A percentile compares a stretch with the other conserved stretches of the same genome.
Evolutionary conservation across 106 monocot genomes (phyloP).

Genomic region (Gastrodia elata): DNA sequence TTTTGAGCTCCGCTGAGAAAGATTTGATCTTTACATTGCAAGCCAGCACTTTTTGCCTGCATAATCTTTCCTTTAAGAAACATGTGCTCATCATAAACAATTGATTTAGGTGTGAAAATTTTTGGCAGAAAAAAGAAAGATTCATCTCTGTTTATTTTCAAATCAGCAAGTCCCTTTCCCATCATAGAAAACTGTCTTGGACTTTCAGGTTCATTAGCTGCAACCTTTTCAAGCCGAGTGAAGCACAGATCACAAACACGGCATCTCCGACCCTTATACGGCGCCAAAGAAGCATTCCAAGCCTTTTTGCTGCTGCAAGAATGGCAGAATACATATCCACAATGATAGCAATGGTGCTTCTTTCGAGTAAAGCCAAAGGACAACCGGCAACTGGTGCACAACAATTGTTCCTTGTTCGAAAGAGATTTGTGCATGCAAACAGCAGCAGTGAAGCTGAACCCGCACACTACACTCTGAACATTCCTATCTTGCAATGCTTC

Average conservation of each 20-base stretch:
- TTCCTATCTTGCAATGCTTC: conserved; percentile 51
- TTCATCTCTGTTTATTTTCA: conserved; percentile 25
- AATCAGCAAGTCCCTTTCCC: conserved; percentile 18
- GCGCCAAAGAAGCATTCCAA: conserved; percentile 48
- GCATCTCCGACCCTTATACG: conserved; percentile 28
- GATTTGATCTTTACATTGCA: conserved; percentile 8
- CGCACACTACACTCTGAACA: conserved; percentile 42
- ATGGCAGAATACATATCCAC: conserved; percentile 58
- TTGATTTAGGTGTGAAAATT: conserved; percentile 34
- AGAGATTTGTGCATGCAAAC: conserved; percentile 43
- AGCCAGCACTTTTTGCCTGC: conserved; percentile 7
- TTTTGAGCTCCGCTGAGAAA: conserved; percentile 15
- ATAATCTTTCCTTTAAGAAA: conserved; percentile 13
- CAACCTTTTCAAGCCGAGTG: conserved; percentile 18
- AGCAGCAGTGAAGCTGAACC: conserved; percentile 59
- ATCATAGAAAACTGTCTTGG: conserved; percentile 16
- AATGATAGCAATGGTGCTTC: conserved; percentile 81
- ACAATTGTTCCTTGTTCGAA: conserved; percentile 39
- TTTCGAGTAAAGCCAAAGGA: conserved; percentile 72
- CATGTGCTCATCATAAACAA: conserved; percentile 11
- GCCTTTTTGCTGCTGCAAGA: conserved; percentile 64
- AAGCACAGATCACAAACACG: conserved; percentile 77
- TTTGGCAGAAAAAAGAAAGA: conserved; percentile 12
- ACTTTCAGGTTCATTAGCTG: conserved; percentile 13
- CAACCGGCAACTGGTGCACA: conserved; percentile 54